These are phyloP conservation scores for Trichosporon asahii DNA, from an alignment of 1,284 basidiomycete species.

Conservation along the genomic window DNA sequence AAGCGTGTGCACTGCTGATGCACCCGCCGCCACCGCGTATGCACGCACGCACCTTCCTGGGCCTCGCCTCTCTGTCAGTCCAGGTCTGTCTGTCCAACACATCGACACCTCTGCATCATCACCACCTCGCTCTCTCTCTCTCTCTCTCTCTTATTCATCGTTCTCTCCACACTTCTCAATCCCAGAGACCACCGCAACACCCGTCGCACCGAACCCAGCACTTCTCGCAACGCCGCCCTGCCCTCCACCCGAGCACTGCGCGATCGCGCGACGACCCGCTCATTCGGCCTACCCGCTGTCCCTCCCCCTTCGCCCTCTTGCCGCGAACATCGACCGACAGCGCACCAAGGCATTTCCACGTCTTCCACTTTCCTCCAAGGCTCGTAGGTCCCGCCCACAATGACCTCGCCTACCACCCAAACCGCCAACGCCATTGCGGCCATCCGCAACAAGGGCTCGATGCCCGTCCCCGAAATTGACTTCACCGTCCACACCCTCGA, in stretches of 20 bases:
- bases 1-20: neutral
- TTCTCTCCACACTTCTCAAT: neutral
- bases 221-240: neutral
- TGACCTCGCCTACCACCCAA: slow-evolving; percentile 45
- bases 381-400: slow-evolving; percentile 19
- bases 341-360: neutral
- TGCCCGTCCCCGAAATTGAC: slow-evolving; percentile 68
- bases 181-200: neutral
- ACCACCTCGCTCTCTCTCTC: neutral
- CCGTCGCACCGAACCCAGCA: neutral
- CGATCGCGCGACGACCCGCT: slow-evolving; percentile 2
- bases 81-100: too few relatives aligned
- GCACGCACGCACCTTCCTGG: neutral
- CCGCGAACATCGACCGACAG: neutral
- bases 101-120: neutral
- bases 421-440: slow-evolving; percentile 49
- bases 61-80: neutral
- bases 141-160: neutral
- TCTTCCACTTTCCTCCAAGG: slow-evolving; percentile 4
- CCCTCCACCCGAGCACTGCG: neutral
- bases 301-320: neutral
- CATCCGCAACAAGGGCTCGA: slow-evolving; percentile 44
- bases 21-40: slow-evolving; percentile 8
- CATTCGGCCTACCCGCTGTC: slow-evolving; percentile 1
- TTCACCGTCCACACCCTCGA: slow-evolving; percentile 85